These are phyloP conservation scores for Hypomyces perniciosus DNA, from an alignment of 2,329 filamentous ascomycete genomes.

Conservation along the genomic window DNA sequence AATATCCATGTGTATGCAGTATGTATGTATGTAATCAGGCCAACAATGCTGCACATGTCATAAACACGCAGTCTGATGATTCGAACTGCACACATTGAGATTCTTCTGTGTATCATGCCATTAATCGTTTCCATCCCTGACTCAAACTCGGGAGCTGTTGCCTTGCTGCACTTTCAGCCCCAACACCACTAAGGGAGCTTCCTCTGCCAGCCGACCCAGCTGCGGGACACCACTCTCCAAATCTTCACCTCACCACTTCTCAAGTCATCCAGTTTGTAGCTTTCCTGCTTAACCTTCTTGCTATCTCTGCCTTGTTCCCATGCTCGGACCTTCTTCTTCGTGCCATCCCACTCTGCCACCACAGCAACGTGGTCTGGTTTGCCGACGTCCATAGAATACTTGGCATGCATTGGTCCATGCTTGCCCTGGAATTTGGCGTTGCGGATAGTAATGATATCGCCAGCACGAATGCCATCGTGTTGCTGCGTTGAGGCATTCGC, in stretches of 20 bases:
- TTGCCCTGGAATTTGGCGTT: constrained; percentile 95
- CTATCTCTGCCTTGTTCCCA: constrained; percentile 95
- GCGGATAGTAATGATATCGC: constrained; percentile 87
- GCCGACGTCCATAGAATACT: constrained; percentile 83
- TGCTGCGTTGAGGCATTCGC: constrained; percentile 89
- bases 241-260: constrained; percentile 93
- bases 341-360: constrained; percentile 95
- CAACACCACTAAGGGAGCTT: constrained; percentile 42
- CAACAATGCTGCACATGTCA: too few species aligned
- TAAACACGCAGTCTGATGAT: too few species aligned
- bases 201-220: constrained; percentile 85
- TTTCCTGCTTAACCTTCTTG: constrained; percentile 89
- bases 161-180: constrained; percentile 4
- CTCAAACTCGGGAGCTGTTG: not conserved
- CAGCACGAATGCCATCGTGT: constrained; percentile 85
- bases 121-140: not conserved
- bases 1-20: too few species aligned
- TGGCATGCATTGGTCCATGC: constrained; percentile 89
- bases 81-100: too few species aligned
- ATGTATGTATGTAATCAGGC: too few species aligned
- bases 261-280: constrained; percentile 88
- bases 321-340: constrained; percentile 91
- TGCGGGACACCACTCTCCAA: constrained; percentile 88
- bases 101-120: not conserved
- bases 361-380: constrained; percentile 85